Conservation (phyloP, 345 rosid genomes). For the Lepidium didymum region DNA sequence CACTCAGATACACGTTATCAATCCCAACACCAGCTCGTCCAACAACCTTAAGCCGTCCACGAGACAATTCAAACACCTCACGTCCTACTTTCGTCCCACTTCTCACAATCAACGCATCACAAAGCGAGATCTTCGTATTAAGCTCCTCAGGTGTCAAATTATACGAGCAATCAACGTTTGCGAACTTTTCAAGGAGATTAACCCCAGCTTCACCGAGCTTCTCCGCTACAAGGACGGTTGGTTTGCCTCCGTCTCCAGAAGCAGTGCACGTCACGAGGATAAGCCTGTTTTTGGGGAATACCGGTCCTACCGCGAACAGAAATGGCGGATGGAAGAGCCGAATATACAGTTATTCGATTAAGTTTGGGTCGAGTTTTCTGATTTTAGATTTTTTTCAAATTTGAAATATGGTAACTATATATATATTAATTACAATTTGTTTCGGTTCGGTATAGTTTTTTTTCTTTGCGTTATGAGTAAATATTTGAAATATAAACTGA, state of each 20-base stretch:
- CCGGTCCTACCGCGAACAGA: background rate
- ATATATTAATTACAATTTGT: too few species aligned
- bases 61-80: constrained; percentile 65
- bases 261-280: constrained; percentile 28
- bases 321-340: constrained; percentile 23
- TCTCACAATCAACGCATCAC: constrained; percentile 72
- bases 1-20: constrained; percentile 78
- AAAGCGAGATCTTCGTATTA: constrained; percentile 76
- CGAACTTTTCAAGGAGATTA: constrained; percentile 40
- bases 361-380: too few species aligned
- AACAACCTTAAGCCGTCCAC: constrained; percentile 70
- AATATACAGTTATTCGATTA: too few species aligned
- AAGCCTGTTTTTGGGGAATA: background rate
- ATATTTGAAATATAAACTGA: too few species aligned
- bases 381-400: too few species aligned
- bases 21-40: constrained; percentile 90
- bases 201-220: constrained; percentile 73
- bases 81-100: constrained; percentile 72
- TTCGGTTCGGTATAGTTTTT: too few species aligned
- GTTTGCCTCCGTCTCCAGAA: constrained; percentile 36
- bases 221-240: constrained; percentile 70
- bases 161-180: constrained; percentile 70
- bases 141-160: constrained; percentile 75
- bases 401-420: too few species aligned
- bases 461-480: too few species aligned